Evolutionary conservation across 2,329 filamentous ascomycete species (phyloP).

Genomic region (Clonostachys chloroleuca): DNA sequence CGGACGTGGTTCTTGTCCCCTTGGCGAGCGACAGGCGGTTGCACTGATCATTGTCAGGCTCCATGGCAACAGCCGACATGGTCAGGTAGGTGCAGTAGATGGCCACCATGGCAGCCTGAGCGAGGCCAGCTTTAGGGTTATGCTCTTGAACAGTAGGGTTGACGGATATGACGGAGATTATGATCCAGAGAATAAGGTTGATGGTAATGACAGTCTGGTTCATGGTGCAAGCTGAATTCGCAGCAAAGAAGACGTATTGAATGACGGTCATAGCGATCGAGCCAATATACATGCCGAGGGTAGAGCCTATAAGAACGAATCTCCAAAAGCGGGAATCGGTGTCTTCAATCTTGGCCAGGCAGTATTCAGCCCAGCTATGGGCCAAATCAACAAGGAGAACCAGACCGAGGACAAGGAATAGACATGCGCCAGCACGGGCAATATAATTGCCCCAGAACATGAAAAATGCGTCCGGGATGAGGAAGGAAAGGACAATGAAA

Average conservation of each 20-base stretch:
- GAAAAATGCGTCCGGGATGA: slow-evolving; percentile 94
- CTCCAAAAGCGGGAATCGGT: slow-evolving; percentile 84
- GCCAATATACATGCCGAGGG: slow-evolving; percentile 86
- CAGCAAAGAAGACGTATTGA: slow-evolving; percentile 97
- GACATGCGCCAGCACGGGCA: slow-evolving; percentile 79
- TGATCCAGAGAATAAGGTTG: slow-evolving; percentile 80
- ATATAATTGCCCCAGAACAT: slow-evolving; percentile 95
- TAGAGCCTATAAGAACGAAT: slow-evolving; percentile 83
- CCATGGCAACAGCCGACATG: slow-evolving; percentile 97
- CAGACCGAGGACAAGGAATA: slow-evolving; percentile 89
- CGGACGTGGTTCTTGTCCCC: slow-evolving; percentile 82
- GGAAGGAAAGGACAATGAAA: slow-evolving; percentile 85
- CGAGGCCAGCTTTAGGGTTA: slow-evolving; percentile 89
- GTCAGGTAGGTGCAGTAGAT: slow-evolving; percentile 98
- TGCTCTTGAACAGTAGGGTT: slow-evolving; percentile 86
- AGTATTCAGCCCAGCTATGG: slow-evolving; percentile 96
- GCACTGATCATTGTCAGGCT: slow-evolving; percentile 88
- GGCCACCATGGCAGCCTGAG: slow-evolving; percentile 96
- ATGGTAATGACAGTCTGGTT: slow-evolving; percentile 95
- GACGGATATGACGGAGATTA: slow-evolving; percentile 79
- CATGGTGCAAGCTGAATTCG: slow-evolving; percentile 77
- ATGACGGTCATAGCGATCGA: slow-evolving; percentile 92
- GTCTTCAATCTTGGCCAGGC: slow-evolving; percentile 87
- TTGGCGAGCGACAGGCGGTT: slow-evolving; percentile 86
- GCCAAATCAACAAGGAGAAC: slow-evolving; percentile 92